These are phyloP conservation scores for Lolium rigidum DNA, from an alignment of 176 grass and related monocot genomes.

Conservation along the genomic window DNA sequence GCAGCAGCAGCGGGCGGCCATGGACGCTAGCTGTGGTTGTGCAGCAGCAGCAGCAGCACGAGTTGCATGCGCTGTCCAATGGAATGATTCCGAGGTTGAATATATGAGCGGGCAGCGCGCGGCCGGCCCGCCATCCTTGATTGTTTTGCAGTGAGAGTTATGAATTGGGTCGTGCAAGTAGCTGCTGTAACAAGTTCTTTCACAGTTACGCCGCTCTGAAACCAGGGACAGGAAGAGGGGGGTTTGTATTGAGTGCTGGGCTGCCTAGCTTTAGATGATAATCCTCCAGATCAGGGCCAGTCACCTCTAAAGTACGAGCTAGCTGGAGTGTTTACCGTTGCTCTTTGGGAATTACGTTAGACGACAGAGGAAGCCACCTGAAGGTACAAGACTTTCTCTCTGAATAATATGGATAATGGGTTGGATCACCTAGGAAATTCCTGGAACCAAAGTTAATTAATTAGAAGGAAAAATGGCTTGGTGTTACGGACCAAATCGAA, in stretches of 20 bases:
- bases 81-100: constrained; percentile 55
- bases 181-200: not conserved
- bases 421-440: not conserved
- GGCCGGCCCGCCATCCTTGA: not conserved
- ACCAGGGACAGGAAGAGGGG: constrained; percentile 9
- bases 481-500: not conserved
- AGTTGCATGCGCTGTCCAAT: constrained; percentile 24
- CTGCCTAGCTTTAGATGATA: constrained; percentile 10
- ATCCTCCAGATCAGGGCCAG: constrained; percentile 2
- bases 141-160: constrained; percentile 28
- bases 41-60: not conserved
- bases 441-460: constrained; percentile 8
- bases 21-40: constrained; percentile 4
- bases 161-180: constrained; percentile 33
- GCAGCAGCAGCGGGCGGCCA: not conserved
- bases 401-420: not conserved
- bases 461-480: not conserved
- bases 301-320: not conserved
- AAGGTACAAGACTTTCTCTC: not conserved
- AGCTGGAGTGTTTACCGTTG: not conserved
- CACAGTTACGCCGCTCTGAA: not conserved
- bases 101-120: not conserved
- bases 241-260: constrained; percentile 25
- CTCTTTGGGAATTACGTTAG: not conserved
- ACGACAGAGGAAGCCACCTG: not conserved